These are phyloP conservation scores for Lyophyllum decastes DNA, from an alignment of 768 basidiomycete species.

Conservation along the genomic window DNA sequence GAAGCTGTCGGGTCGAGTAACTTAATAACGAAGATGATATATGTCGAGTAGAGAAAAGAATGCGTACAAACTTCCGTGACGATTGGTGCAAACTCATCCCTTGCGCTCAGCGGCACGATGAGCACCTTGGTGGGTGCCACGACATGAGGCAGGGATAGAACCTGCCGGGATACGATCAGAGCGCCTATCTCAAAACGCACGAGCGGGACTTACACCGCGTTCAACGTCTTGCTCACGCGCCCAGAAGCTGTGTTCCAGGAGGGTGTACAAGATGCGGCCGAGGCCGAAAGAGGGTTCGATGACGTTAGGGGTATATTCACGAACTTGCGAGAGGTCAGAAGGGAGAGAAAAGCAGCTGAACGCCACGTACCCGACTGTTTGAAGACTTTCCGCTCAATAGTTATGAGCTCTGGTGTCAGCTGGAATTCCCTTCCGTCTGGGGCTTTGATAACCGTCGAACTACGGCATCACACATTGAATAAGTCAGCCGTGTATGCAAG, in stretches of 20 bases:
- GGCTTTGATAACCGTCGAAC: conserved; percentile 54
- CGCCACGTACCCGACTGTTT: conserved; percentile 75
- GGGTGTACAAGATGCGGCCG: conserved; percentile 90
- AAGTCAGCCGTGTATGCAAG: neutral
- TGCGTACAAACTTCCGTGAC: conserved; percentile 89
- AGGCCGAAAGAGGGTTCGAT: conserved; percentile 99
- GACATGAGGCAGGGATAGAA: conserved; percentile 85
- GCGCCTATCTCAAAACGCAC: neutral
- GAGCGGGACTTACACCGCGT: conserved; percentile 69
- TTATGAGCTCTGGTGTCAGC: conserved; percentile 72
- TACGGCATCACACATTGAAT: conserved; percentile 24
- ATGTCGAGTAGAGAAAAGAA: neutral
- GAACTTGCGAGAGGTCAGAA: conserved; percentile 51
- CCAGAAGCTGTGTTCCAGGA: conserved; percentile 98
- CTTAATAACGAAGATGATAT: conserved; percentile 1
- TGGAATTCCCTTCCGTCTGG: conserved; percentile 68
- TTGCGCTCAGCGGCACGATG: conserved; percentile 91
- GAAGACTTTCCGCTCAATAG: conserved; percentile 80
- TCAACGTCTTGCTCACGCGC: conserved; percentile 88
- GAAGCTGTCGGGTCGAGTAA: conserved; percentile 50
- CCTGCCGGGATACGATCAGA: conserved; percentile 40
- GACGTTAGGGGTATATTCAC: conserved; percentile 96
- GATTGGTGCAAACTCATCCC: conserved; percentile 81
- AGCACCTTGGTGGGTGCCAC: conserved; percentile 97
- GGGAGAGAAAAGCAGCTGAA: neutral